Conservation (phyloP, 768 basidiomycete genomes). For the Psilocybe sp. region DNA sequence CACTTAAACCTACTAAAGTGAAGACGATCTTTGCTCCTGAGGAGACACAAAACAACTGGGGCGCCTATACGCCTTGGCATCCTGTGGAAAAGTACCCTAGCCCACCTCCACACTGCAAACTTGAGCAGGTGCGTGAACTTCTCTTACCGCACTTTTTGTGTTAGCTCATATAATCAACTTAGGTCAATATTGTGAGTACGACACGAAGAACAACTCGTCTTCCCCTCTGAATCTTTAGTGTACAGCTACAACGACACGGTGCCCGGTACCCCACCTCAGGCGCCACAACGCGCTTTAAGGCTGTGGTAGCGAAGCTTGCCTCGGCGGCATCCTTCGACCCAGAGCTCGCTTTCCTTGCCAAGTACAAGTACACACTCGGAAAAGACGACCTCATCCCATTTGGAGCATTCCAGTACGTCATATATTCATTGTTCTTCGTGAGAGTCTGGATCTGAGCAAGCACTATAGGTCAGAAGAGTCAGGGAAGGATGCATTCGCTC, state of each 20-base stretch:
- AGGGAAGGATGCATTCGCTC: conserved; percentile 47
- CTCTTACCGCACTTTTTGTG: too few species aligned
- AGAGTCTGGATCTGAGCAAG: not conserved
- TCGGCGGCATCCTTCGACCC: conserved; percentile 43
- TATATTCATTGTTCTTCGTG: not conserved
- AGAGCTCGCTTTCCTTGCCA: conserved; percentile 51
- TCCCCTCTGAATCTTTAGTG: too few species aligned
- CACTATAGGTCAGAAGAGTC: conserved; percentile 36
- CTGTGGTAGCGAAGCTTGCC: conserved; percentile 53
- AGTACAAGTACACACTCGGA: conserved; percentile 60
- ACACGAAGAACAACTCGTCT: too few species aligned
- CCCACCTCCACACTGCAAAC: too few species aligned
- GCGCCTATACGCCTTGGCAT: too few species aligned
- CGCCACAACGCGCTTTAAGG: conserved; percentile 38
- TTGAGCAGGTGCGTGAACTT: too few species aligned
- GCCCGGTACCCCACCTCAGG: conserved; percentile 69
- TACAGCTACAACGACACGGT: conserved; percentile 77
- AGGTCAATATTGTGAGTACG: too few species aligned
- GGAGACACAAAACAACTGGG: too few species aligned
- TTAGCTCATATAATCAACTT: too few species aligned
- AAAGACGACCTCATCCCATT: conserved; percentile 58
- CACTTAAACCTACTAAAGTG: too few species aligned
- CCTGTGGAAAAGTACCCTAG: too few species aligned
- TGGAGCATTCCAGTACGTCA: conserved; percentile 62
- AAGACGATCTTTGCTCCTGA: too few species aligned